phyloP scores from a whole-genome alignment of 2,329 filamentous ascomycete species.

The Leptographium radiaticola region DNA sequence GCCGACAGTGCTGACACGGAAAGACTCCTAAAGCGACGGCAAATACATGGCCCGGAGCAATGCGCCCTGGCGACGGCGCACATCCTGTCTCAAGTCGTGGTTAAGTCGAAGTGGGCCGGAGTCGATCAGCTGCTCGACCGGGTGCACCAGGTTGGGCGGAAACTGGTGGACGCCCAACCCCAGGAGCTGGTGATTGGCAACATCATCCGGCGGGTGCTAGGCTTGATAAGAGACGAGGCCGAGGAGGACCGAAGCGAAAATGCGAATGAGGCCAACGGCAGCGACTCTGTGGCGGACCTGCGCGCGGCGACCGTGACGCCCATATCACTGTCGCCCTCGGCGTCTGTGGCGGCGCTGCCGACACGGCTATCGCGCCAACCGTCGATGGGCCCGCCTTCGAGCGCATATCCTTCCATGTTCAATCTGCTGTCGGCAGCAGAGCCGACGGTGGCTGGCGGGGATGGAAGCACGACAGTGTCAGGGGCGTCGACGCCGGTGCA shows the following conservation, averaged over 20 bases:
- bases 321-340: constrained; percentile 34
- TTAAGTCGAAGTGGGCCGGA: constrained; percentile 64
- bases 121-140: constrained; percentile 67
- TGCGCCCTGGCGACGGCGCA: constrained; percentile 88
- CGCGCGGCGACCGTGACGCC: constrained; percentile 26
- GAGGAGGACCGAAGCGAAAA: constrained; percentile 58
- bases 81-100: constrained; percentile 76
- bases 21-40: constrained; percentile 78
- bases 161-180: constrained; percentile 71
- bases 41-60: constrained; percentile 76
- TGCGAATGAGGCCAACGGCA: constrained; percentile 36
- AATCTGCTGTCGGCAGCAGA: constrained; percentile 62
- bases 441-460: constrained; percentile 17
- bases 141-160: constrained; percentile 65
- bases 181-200: constrained; percentile 89
- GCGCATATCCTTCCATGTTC: constrained; percentile 70
- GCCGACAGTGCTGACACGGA: background rate
- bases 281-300: constrained; percentile 35
- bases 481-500: constrained; percentile 36
- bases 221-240: constrained; percentile 82
- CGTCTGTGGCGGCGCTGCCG: constrained; percentile 2
- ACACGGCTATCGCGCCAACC: constrained; percentile 5
- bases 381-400: constrained; percentile 37
- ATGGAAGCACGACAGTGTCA: constrained; percentile 15
- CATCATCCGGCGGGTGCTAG: constrained; percentile 79